These are phyloP conservation scores for Filobasidium uniguttulatum DNA, from an alignment of 1,284 basidiomycete genomes.

Conservation along the genomic window DNA sequence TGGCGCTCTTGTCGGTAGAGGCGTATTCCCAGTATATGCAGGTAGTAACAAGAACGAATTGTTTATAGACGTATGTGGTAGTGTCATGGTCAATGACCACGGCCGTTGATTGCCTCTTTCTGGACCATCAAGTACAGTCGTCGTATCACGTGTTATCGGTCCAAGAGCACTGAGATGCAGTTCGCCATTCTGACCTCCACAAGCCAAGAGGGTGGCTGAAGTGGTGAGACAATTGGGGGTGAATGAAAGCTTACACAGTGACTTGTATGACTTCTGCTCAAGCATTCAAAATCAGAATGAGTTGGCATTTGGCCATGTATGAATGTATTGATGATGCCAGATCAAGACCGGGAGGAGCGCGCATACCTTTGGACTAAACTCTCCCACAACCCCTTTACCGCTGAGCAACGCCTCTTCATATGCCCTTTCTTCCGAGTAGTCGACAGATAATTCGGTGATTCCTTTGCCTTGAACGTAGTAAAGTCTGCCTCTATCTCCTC, in stretches of 20 bases:
- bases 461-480: constrained; percentile 14
- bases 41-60: constrained; percentile 35
- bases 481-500: constrained; percentile 9
- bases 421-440: constrained; percentile 18
- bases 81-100: constrained; percentile 16
- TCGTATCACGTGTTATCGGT: background rate
- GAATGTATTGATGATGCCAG: no score
- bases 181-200: constrained; percentile 36
- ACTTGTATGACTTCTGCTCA: constrained; percentile 3
- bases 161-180: constrained; percentile 28
- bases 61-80: constrained; percentile 31
- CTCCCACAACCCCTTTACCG: background rate
- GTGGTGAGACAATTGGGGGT: constrained; percentile 15
- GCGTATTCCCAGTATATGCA: constrained; percentile 18
- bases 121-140: background rate
- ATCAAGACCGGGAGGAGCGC: no score
- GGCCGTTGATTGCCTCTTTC: background rate
- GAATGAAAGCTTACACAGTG: constrained; percentile 3
- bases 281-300: no score
- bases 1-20: constrained; percentile 9
- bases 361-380: constrained; percentile 21
- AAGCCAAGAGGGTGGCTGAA: constrained; percentile 21
- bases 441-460: constrained; percentile 7
- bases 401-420: constrained; percentile 7
- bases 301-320: no score